Percentiles rank a stretch among this genome's conserved stretches.
These are phyloP conservation scores for Hypoxylon fuscum DNA, from an alignment of 495 filamentous ascomycete species.

Conservation along the genomic window DNA sequence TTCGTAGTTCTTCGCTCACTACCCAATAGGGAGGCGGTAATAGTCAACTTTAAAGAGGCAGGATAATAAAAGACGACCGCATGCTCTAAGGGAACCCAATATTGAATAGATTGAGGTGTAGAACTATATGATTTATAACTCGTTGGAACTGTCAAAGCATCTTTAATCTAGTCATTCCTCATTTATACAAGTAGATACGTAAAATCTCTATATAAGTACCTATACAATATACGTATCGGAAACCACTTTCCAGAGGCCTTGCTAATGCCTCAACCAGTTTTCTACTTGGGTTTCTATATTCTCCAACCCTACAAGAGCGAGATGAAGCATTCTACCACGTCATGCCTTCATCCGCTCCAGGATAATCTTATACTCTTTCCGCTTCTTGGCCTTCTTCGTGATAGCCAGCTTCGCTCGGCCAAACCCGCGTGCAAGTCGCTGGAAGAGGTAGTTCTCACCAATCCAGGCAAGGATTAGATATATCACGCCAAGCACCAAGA, in stretches of 20 bases:
- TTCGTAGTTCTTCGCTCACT: too few species aligned
- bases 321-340: neutral
- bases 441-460: slow-evolving; percentile 76
- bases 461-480: slow-evolving; percentile 74
- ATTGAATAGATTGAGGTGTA: too few species aligned
- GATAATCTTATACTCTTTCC: slow-evolving; percentile 88
- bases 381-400: slow-evolving; percentile 70
- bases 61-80: too few species aligned
- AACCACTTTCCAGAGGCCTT: neutral
- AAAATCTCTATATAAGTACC: neutral
- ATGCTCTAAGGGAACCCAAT: too few species aligned
- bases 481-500: slow-evolving; percentile 71
- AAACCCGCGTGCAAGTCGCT: slow-evolving; percentile 71
- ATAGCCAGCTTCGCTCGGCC: slow-evolving; percentile 65
- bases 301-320: too few species aligned
- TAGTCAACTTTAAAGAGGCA: too few species aligned
- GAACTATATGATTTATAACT: neutral
- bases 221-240: neutral
- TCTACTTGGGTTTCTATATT: too few species aligned
- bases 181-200: neutral
- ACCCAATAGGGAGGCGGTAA: too few species aligned
- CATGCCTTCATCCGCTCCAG: slow-evolving; percentile 72
- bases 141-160: neutral
- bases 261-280: too few species aligned
- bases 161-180: neutral